Percentiles rank a stretch among this genome's conserved stretches.
Conservation (phyloP, 2,329 filamentous ascomycete species). For the Botrytis medusae region DNA sequence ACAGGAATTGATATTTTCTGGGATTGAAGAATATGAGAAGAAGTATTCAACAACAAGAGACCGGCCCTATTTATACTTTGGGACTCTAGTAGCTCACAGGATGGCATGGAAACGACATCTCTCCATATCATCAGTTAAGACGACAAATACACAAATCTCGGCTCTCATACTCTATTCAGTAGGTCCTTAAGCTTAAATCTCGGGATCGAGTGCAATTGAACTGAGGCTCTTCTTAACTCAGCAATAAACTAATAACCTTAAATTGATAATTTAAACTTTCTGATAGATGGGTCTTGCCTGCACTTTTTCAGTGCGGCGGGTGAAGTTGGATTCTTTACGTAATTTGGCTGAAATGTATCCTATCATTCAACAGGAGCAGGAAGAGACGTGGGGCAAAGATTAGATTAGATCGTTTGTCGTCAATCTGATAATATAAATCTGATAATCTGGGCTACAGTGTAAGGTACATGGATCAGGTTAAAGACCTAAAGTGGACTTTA, state of each 20-base stretch:
- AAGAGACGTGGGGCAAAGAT: not conserved
- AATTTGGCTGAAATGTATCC: not conserved
- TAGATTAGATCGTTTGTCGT: not conserved
- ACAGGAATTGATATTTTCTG: not conserved
- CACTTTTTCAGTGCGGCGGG: too few species aligned
- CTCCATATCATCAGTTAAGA: not conserved
- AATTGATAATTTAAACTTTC: not conserved
- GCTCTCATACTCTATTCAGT: not conserved
- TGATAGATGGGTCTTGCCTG: not conserved
- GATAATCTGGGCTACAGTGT: not conserved
- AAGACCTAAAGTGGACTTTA: not conserved
- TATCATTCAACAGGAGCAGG: not conserved
- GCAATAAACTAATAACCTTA: not conserved
- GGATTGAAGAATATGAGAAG: not conserved
- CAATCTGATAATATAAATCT: not conserved
- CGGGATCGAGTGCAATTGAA: not conserved
- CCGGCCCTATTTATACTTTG: fast-evolving
- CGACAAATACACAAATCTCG: not conserved
- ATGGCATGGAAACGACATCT: not conserved
- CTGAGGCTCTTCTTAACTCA: not conserved
- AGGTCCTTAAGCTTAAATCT: not conserved
- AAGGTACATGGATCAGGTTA: not conserved
- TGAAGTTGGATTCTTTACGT: not conserved
- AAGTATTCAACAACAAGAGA: too few species aligned
- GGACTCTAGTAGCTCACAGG: not conserved